Conservation (phyloP, 192 early-diverging fungal species). For the Paraglomus occultum region DNA sequence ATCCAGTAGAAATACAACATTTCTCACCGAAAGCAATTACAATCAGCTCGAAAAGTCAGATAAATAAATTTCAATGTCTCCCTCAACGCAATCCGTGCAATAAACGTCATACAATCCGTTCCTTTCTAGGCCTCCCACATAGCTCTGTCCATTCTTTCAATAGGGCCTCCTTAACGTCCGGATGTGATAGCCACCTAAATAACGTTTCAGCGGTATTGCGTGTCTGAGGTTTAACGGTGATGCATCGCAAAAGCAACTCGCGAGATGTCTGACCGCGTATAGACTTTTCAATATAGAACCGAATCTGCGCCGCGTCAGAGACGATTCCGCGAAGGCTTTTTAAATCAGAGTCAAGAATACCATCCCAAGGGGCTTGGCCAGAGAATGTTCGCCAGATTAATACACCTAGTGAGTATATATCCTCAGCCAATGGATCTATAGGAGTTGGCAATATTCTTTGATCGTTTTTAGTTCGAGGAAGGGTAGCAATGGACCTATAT, state of each 20-base stretch:
- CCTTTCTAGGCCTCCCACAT: slow-evolving; percentile 38
- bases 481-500: slow-evolving; percentile 52
- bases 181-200: slow-evolving; percentile 41
- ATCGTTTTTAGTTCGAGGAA: slow-evolving; percentile 53
- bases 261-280: slow-evolving; percentile 44
- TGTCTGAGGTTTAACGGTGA: slow-evolving; percentile 44
- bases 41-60: too few relatives aligned
- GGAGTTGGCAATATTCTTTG: slow-evolving; percentile 38
- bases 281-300: slow-evolving; percentile 46
- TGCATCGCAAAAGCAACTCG: slow-evolving; percentile 44
- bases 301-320: slow-evolving; percentile 46
- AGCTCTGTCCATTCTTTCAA: slow-evolving; percentile 49
- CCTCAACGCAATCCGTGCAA: too few relatives aligned
- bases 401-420: slow-evolving; percentile 57
- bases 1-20: too few relatives aligned
- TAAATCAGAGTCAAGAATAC: slow-evolving; percentile 57
- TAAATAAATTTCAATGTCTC: too few relatives aligned
- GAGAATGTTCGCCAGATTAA: slow-evolving; percentile 61
- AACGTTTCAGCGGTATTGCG: slow-evolving; percentile 41
- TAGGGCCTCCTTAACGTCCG: slow-evolving; percentile 40
- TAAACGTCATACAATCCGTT: too few relatives aligned
- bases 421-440: slow-evolving; percentile 52
- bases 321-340: slow-evolving; percentile 52
- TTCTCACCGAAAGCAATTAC: too few relatives aligned
- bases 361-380: slow-evolving; percentile 58